Percentiles rank a stretch among this genome's conserved stretches.
phyloP scores from a whole-genome alignment of 2,329 filamentous ascomycete genomes.

The Nemania serpens region DNA sequence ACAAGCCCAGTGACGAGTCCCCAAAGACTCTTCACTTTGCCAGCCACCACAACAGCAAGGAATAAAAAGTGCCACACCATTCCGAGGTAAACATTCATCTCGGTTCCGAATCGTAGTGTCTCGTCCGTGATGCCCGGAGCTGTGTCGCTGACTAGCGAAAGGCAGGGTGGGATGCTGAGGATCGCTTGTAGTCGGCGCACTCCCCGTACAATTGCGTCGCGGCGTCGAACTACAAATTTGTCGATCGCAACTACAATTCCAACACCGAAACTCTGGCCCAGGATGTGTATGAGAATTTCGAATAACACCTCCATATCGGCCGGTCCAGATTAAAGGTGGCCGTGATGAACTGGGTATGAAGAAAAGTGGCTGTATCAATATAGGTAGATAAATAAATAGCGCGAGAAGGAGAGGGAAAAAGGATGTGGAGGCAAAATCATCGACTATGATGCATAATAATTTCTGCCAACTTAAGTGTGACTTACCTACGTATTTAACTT shows the following conservation, averaged over 20 bases:
- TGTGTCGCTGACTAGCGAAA: neutral
- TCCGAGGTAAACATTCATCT: neutral
- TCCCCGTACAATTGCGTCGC: neutral
- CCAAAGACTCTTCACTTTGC: neutral
- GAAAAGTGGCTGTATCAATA: no score
- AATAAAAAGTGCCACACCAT: neutral
- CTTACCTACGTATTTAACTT: no score
- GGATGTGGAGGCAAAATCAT: no score
- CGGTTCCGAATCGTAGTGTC: neutral
- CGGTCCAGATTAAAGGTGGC: no score
- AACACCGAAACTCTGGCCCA: no score
- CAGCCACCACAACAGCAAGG: neutral
- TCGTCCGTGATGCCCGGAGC: neutral
- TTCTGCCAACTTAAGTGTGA: no score
- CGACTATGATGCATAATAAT: no score
- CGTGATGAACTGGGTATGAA: no score
- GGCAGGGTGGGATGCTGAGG: neutral
- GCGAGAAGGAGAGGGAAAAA: no score
- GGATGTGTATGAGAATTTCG: no score
- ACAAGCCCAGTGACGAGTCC: neutral
- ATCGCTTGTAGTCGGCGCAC: constrained; percentile 33
- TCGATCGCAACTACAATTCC: neutral
- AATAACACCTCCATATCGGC: no score
- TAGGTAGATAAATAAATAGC: no score
- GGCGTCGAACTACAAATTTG: neutral